These are phyloP conservation scores for Cetradonia linearis DNA, from an alignment of 495 filamentous ascomycete genomes.

Conservation along the genomic window DNA sequence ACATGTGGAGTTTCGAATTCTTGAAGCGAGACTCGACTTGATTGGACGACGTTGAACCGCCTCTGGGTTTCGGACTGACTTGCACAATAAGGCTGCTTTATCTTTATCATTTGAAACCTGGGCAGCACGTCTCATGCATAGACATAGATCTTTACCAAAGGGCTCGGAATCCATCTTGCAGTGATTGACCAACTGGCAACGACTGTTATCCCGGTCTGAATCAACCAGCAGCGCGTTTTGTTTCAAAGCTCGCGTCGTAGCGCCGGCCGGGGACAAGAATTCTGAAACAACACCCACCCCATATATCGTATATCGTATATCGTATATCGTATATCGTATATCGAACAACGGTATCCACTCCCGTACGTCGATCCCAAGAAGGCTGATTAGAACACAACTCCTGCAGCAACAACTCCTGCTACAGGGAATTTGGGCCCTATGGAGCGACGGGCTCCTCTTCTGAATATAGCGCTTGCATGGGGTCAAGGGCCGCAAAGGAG, in stretches of 20 bases:
- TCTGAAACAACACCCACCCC: slow-evolving; percentile 4
- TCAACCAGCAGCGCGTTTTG: slow-evolving; percentile 3
- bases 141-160: not conserved
- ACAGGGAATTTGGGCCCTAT: not conserved
- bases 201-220: too few relatives aligned
- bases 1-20: not conserved
- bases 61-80: not conserved
- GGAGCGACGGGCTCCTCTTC: not conserved
- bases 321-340: too few relatives aligned
- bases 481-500: not conserved
- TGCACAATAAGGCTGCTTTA: not conserved
- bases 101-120: not conserved
- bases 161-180: not conserved
- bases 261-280: not conserved
- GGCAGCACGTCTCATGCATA: not conserved
- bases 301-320: too few relatives aligned
- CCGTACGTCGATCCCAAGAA: not conserved
- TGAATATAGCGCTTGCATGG: slow-evolving; percentile 7
- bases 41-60: not conserved
- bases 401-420: not conserved
- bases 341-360: slow-evolving; percentile 2
- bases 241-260: slow-evolving; percentile 5
- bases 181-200: not conserved
- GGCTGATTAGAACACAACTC: slow-evolving; percentile 1
- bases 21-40: not conserved